These are phyloP conservation scores for Geranomyces michiganensis DNA, from an alignment of 192 early-diverging fungal genomes.

Conservation along the genomic window DNA sequence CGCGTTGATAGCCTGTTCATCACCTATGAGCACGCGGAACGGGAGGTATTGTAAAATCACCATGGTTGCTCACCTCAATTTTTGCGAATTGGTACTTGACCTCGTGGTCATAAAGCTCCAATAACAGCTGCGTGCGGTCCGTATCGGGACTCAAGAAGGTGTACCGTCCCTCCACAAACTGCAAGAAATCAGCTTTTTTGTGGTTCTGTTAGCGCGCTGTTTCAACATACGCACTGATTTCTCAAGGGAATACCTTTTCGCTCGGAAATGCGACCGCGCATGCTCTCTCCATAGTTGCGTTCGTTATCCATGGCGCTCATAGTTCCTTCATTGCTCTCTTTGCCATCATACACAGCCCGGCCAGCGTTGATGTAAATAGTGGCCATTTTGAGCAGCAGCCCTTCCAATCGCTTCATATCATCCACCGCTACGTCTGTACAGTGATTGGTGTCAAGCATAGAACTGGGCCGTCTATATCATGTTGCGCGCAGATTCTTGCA, in stretches of 20 bases:
- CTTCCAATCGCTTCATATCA: slow-evolving; percentile 52
- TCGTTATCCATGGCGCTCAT: slow-evolving; percentile 1
- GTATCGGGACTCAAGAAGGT: slow-evolving; percentile 52
- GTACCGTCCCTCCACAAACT: slow-evolving; percentile 39
- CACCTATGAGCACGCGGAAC: not conserved
- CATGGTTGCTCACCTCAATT: slow-evolving; percentile 41
- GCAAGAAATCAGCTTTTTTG: slow-evolving; percentile 9
- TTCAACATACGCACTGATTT: not conserved
- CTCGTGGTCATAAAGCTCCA: slow-evolving; percentile 55
- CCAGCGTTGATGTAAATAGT: slow-evolving; percentile 54
- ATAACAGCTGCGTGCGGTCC: slow-evolving; percentile 52
- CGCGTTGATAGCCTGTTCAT: slow-evolving; percentile 42
- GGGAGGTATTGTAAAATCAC: not conserved
- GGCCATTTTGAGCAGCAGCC: slow-evolving; percentile 47
- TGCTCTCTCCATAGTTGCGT: slow-evolving; percentile 43
- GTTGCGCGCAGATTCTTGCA: not conserved
- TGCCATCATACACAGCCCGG: slow-evolving; percentile 4
- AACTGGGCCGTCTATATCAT: not conserved
- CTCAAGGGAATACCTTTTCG: slow-evolving; percentile 31
- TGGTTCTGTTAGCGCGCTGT: not conserved
- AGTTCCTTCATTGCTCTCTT: slow-evolving; percentile 12
- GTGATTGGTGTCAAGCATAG: not conserved
- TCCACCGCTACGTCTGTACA: slow-evolving; percentile 47
- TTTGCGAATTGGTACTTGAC: slow-evolving; percentile 58
- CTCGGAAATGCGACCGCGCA: slow-evolving; percentile 43